Conservation (phyloP, 176 grass and related monocot species). For the Guadua angustifolia region DNA sequence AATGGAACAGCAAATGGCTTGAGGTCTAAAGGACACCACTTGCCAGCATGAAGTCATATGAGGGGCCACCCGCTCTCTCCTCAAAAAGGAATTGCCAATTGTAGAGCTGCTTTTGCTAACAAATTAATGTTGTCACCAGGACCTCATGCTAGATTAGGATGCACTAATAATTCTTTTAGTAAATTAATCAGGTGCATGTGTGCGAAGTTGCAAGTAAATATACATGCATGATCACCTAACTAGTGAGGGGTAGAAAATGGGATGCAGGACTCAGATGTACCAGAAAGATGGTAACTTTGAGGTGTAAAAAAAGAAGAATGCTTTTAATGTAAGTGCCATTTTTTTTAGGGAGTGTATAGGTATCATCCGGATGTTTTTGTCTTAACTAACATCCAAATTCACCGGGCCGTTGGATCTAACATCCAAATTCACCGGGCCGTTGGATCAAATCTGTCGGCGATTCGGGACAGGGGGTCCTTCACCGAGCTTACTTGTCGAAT, state of each 20-base stretch:
- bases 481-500: too few species aligned
- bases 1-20: conserved; percentile 21
- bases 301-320: conserved; percentile 25
- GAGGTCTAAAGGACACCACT: conserved; percentile 29
- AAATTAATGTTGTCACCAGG: conserved; percentile 53
- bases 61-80: conserved; percentile 16
- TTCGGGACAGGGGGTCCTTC: too few species aligned
- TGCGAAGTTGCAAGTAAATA: conserved; percentile 36
- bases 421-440: too few species aligned
- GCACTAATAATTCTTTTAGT: conserved; percentile 48
- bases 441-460: too few species aligned
- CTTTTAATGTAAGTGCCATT: conserved; percentile 17
- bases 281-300: conserved; percentile 42
- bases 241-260: conserved; percentile 22
- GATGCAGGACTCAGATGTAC: conserved; percentile 11
- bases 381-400: too few species aligned
- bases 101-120: conserved; percentile 50
- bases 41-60: conserved; percentile 44
- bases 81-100: conserved; percentile 42
- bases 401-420: too few species aligned
- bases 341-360: too few species aligned
- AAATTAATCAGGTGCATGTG: conserved; percentile 45
- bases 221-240: conserved; percentile 15
- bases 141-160: conserved; percentile 48
- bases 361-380: too few species aligned